phyloP scores from a whole-genome alignment of 2,329 filamentous ascomycete species.

The Exutisphaerella laricina region DNA sequence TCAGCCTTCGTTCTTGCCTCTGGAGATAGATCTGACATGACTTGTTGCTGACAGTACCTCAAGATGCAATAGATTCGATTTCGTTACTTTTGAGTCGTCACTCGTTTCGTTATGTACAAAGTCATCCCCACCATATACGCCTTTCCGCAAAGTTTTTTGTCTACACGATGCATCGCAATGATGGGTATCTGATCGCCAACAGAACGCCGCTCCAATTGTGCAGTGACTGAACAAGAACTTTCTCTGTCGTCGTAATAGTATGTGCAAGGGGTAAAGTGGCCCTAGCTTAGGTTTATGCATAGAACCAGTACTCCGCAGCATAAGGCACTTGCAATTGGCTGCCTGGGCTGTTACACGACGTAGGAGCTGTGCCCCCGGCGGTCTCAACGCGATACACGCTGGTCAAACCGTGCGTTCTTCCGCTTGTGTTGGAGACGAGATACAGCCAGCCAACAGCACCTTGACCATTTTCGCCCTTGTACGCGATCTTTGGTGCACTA shows the following conservation, averaged over 20 bases:
- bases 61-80: too few relatives aligned
- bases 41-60: too few relatives aligned
- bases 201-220: too few relatives aligned
- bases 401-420: constrained; percentile 35
- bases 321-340: constrained; percentile 39
- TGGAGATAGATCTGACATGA: too few relatives aligned
- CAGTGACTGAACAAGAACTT: too few relatives aligned
- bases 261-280: background rate
- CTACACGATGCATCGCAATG: too few relatives aligned
- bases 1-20: too few relatives aligned
- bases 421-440: constrained; percentile 36
- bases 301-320: constrained; percentile 47
- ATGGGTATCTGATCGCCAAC: too few relatives aligned
- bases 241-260: background rate
- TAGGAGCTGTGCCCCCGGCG: constrained; percentile 40
- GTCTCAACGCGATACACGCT: constrained; percentile 47
- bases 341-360: constrained; percentile 33
- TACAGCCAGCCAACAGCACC: constrained; percentile 44
- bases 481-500: constrained; percentile 46
- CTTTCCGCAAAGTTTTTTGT: too few relatives aligned
- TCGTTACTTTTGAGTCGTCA: too few relatives aligned
- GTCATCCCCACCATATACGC: too few relatives aligned
- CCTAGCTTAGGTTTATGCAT: constrained; percentile 23
- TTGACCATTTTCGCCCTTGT: constrained; percentile 33
- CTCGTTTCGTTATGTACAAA: too few relatives aligned